These are phyloP conservation scores for Nigrograna mackinnonii DNA, from an alignment of 2,329 filamentous ascomycete genomes.

Conservation along the genomic window DNA sequence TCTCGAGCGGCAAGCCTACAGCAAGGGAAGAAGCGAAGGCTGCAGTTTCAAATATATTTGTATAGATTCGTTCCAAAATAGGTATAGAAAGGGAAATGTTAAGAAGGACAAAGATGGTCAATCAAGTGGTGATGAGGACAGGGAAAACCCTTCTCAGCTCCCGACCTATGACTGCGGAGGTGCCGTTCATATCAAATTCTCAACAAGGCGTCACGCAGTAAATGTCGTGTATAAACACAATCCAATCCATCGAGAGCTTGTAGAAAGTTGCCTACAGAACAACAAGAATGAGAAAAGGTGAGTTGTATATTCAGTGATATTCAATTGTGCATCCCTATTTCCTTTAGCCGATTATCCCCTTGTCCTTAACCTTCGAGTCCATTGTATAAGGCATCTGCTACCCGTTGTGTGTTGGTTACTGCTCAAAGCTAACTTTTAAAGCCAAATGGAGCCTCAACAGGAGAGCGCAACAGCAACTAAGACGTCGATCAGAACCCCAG, in stretches of 20 bases:
- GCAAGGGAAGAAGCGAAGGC: slow-evolving; percentile 32
- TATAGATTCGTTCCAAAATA: slow-evolving; percentile 35
- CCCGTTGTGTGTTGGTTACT: too few species aligned
- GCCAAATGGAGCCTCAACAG: too few species aligned
- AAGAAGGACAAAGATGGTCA: slow-evolving; percentile 19
- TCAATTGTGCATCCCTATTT: too few species aligned
- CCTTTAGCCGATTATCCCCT: too few species aligned
- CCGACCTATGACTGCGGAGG: slow-evolving; percentile 37
- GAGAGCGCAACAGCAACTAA: too few species aligned
- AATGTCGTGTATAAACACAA: slow-evolving; percentile 42
- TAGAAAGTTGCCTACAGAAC: slow-evolving; percentile 13
- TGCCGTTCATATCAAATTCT: slow-evolving; percentile 39
- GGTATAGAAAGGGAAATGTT: slow-evolving; percentile 23
- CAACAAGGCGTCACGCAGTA: slow-evolving; percentile 34
- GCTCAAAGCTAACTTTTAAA: too few species aligned
- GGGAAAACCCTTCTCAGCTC: slow-evolving; percentile 4
- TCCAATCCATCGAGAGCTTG: slow-evolving; percentile 32
- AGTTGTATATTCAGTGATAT: too few species aligned
- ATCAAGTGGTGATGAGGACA: slow-evolving; percentile 9
- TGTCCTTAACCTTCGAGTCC: too few species aligned
- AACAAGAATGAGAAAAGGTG: slow-evolving; percentile 18
- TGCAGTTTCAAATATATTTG: slow-evolving; percentile 37
- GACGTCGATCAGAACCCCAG: too few species aligned
- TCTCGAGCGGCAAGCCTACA: slow-evolving; percentile 31
- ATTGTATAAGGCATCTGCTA: too few species aligned